Evolutionary conservation across 139 green algal species (phyloP).

Genomic region (Picochlorum costavermella): DNA sequence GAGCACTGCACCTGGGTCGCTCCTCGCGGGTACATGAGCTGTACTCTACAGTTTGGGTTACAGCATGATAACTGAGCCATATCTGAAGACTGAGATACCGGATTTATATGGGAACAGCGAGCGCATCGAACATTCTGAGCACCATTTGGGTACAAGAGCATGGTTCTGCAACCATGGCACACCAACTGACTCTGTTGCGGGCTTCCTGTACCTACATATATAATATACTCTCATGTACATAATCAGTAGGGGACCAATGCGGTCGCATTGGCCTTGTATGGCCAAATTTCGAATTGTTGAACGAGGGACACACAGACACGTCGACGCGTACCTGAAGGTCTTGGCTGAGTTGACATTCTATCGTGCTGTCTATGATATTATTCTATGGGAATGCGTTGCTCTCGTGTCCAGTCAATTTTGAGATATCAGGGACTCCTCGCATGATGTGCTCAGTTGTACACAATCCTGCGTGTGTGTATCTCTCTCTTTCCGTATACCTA

Average conservation of each 20-base stretch:
- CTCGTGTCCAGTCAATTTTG: too few relatives aligned
- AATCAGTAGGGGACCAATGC: background rate
- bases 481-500: too few relatives aligned
- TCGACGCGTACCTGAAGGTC: background rate
- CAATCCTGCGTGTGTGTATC: too few relatives aligned
- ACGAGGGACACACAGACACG: background rate
- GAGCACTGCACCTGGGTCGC: constrained; percentile 87
- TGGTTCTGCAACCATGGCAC: constrained; percentile 64
- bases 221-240: background rate
- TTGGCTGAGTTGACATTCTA: background rate
- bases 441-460: too few relatives aligned
- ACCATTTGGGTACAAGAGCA: constrained; percentile 78
- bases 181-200: constrained; percentile 55
- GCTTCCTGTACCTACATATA: background rate
- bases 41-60: constrained; percentile 58
- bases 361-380: too few relatives aligned
- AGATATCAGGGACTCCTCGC: too few relatives aligned
- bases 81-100: constrained; percentile 49
- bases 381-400: too few relatives aligned
- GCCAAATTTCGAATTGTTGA: background rate
- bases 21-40: constrained; percentile 83
- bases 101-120: constrained; percentile 71
- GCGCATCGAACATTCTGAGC: constrained; percentile 84
- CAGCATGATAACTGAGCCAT: constrained; percentile 86
- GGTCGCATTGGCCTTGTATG: background rate